Conservation (phyloP, 768 basidiomycete species). For the Serendipita vermifera region DNA sequence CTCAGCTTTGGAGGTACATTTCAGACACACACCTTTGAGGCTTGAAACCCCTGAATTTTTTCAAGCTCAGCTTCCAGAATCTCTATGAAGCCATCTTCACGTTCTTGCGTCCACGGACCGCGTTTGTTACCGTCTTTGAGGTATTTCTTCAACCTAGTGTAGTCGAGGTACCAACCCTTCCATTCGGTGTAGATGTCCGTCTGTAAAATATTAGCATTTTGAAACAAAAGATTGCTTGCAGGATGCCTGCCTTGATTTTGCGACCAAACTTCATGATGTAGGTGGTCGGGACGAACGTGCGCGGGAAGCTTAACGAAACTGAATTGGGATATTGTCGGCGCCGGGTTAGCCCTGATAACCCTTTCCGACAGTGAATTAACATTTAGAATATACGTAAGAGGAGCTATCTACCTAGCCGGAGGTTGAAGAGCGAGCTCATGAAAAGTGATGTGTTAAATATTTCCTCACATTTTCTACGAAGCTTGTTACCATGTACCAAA, state of each 20-base stretch:
- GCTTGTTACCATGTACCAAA: no score
- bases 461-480: no score
- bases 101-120: constrained; percentile 54
- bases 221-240: not conserved
- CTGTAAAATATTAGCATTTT: constrained; percentile 26
- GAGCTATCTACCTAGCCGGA: no score
- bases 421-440: no score
- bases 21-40: constrained; percentile 49
- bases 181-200: constrained; percentile 81
- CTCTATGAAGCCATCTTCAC: constrained; percentile 70
- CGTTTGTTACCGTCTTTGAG: constrained; percentile 50
- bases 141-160: constrained; percentile 77
- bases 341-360: no score
- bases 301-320: no score
- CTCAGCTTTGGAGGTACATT: not conserved
- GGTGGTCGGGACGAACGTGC: not conserved
- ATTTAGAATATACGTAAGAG: no score
- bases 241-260: constrained; percentile 48
- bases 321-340: no score
- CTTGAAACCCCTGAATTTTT: constrained; percentile 91
- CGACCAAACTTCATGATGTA: constrained; percentile 66
- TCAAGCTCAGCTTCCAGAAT: constrained; percentile 78
- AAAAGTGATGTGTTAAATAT: no score
- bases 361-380: no score
- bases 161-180: constrained; percentile 82